These are phyloP conservation scores for Pezicula neosporulosa DNA, from an alignment of 2,329 filamentous ascomycete genomes.

Conservation along the genomic window DNA sequence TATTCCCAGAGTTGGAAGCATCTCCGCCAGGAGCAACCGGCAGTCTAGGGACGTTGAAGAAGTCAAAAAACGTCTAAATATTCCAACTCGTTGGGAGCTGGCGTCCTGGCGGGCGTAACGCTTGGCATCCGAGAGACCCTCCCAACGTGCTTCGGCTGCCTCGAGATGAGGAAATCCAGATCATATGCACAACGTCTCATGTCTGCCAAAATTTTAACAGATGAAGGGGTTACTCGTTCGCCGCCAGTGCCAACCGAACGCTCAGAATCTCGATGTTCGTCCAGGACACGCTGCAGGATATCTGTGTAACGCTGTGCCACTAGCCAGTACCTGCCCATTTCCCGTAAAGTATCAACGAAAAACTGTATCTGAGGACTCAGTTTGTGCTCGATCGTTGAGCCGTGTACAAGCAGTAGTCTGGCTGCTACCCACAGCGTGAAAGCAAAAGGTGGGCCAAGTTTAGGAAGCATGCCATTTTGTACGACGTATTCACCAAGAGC, in stretches of 20 bases:
- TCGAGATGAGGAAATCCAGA: constrained; percentile 82
- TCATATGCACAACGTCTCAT: constrained; percentile 91
- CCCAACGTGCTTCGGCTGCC: constrained; percentile 47
- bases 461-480: constrained; percentile 68
- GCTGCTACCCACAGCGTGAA: constrained; percentile 93
- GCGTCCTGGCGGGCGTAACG: constrained; percentile 61
- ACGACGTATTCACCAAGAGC: constrained; percentile 76
- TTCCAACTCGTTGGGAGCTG: constrained; percentile 79
- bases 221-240: constrained; percentile 74
- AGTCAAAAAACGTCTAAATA: constrained; percentile 94
- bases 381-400: constrained; percentile 82
- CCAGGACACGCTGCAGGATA: constrained; percentile 77
- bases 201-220: constrained; percentile 82
- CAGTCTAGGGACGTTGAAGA: constrained; percentile 85
- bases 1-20: constrained; percentile 6
- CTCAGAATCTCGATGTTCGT: constrained; percentile 80
- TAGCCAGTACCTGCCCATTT: constrained; percentile 81
- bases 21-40: constrained; percentile 37
- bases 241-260: constrained; percentile 54
- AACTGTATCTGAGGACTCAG: constrained; percentile 76
- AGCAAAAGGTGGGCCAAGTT: constrained; percentile 85
- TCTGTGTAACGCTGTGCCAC: constrained; percentile 80
- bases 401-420: constrained; percentile 81
- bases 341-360: constrained; percentile 76
- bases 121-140: constrained; percentile 43